Conservation (phyloP, 1,139 yeast genomes). For the Hansenula lynferdii region DNA sequence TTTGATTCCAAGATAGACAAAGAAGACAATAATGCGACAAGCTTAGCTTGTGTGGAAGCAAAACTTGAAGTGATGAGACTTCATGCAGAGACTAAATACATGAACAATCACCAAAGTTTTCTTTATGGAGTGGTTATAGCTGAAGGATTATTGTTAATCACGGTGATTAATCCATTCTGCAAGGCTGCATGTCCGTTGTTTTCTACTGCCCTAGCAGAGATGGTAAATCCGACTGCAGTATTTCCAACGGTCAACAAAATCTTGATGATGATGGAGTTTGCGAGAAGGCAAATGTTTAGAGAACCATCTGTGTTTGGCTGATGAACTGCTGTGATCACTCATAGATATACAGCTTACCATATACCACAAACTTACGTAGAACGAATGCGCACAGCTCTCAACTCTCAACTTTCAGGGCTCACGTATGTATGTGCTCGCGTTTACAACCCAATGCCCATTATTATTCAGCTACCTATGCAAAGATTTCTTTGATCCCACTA, state of each 20-base stretch:
- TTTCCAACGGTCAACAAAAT: not conserved
- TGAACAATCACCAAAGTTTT: not conserved
- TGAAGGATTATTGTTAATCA: not conserved
- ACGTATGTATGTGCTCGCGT: no score
- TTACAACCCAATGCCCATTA: no score
- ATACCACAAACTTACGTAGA: no score
- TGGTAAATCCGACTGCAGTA: not conserved
- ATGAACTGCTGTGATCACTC: no score
- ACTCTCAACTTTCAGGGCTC: no score
- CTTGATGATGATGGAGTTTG: slow-evolving; percentile 2
- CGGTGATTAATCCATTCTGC: not conserved
- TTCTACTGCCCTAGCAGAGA: not conserved
- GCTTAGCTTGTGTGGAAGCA: not conserved
- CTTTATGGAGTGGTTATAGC: not conserved
- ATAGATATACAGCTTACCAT: no score
- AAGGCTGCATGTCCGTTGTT: not conserved
- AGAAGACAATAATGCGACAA: not conserved
- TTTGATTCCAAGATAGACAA: not conserved
- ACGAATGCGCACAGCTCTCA: no score
- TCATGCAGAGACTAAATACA: not conserved
- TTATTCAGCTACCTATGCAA: no score
- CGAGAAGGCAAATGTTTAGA: slow-evolving; percentile 1
- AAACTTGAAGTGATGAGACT: not conserved
- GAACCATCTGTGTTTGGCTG: not conserved
- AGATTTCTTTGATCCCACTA: not conserved